Percentiles rank a stretch among this genome's conserved stretches.
These are phyloP conservation scores for Boletus speciosus DNA, from an alignment of 768 basidiomycete genomes.

Conservation along the genomic window DNA sequence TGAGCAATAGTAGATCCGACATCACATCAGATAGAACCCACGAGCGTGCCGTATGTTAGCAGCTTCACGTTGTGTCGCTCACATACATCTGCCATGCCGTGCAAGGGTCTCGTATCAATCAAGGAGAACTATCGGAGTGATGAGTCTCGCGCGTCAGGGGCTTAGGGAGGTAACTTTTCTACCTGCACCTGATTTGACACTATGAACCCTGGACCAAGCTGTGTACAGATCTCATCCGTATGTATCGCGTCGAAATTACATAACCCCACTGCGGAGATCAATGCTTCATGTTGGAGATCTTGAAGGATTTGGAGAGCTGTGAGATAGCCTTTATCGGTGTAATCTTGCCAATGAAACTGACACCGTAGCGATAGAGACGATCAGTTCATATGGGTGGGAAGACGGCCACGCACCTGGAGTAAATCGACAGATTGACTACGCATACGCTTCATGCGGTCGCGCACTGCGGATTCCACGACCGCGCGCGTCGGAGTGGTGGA, in stretches of 20 bases:
- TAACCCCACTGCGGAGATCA: conserved; percentile 65
- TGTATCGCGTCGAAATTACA: conserved; percentile 78
- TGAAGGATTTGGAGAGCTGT: conserved; percentile 49
- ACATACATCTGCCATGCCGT: conserved; percentile 77
- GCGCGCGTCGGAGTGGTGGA: conserved; percentile 46
- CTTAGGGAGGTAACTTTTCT: conserved; percentile 16
- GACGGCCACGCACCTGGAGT: conserved; percentile 52
- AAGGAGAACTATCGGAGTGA: conserved; percentile 60
- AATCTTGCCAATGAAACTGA: conserved; percentile 82
- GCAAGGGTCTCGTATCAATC: conserved; percentile 72
- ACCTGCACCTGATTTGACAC: conserved; percentile 87
- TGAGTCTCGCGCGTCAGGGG: conserved; percentile 9
- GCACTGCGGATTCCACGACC: conserved; percentile 58
- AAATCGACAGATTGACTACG: conserved; percentile 57
- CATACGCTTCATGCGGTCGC: conserved; percentile 71
- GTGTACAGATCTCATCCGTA: conserved; percentile 77
- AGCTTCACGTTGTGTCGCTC: conserved; percentile 68
- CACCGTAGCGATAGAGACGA: neutral
- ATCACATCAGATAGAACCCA: conserved; percentile 32
- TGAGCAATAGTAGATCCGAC: conserved; percentile 2
- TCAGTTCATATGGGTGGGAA: neutral
- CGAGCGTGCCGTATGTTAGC: conserved; percentile 79
- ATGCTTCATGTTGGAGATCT: conserved; percentile 55
- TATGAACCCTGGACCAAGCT: conserved; percentile 64
- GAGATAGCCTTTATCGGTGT: conserved; percentile 47